Evolutionary conservation across 768 basidiomycete species (phyloP).

Genomic region (Mycena alexandri): DNA sequence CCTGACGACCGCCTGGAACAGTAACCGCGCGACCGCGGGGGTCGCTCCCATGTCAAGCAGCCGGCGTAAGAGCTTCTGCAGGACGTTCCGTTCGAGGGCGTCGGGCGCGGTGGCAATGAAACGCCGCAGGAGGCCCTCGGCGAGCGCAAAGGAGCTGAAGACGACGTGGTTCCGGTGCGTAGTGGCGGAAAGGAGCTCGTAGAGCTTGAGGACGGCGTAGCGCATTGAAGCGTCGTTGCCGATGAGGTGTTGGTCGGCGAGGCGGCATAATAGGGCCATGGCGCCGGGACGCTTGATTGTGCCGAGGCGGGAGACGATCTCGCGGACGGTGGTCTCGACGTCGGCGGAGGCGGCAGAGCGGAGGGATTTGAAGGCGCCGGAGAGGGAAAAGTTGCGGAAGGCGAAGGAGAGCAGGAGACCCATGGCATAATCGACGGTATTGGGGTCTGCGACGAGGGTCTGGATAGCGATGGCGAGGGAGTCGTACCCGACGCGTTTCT

Average conservation of each 20-base stretch:
- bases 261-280: conserved; percentile 69
- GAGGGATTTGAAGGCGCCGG: conserved; percentile 66
- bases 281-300: conserved; percentile 71
- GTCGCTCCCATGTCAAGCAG: conserved; percentile 82
- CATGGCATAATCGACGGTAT: conserved; percentile 66
- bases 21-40: conserved; percentile 69
- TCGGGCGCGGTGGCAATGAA: conserved; percentile 52
- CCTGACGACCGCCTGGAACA: conserved; percentile 71
- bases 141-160: conserved; percentile 70
- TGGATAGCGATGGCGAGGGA: conserved; percentile 71
- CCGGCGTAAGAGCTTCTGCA: conserved; percentile 74
- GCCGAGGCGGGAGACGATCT: conserved; percentile 60
- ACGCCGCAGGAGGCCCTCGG: conserved; percentile 63
- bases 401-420: conserved; percentile 79
- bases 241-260: conserved; percentile 51
- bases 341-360: conserved; percentile 51
- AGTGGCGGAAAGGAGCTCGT: conserved; percentile 71
- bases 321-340: conserved; percentile 55
- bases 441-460: conserved; percentile 60
- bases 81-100: conserved; percentile 60
- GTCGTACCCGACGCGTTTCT: conserved; percentile 75
- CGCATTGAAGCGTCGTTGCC: conserved; percentile 57
- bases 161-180: conserved; percentile 81
- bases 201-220: conserved; percentile 67
- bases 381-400: conserved; percentile 71